Evolutionary conservation across 371 early-diverging fungal genomes (phyloP).

Genomic region (Mortierella sp.): DNA sequence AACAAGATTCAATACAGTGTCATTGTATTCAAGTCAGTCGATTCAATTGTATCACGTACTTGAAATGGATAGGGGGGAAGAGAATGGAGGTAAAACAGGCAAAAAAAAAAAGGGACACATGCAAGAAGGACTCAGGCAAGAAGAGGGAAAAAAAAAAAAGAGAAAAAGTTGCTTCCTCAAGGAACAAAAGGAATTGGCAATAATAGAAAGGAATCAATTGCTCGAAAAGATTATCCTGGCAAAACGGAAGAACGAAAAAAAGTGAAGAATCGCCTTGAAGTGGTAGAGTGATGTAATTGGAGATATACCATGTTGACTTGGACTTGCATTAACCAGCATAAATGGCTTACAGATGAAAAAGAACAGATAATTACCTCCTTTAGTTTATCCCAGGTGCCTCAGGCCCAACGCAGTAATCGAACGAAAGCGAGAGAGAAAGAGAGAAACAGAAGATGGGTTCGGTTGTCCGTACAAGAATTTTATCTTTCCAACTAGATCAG

Average conservation of each 20-base stretch:
- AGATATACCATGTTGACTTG: no score
- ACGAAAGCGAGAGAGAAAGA: not conserved
- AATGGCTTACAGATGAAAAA: not conserved
- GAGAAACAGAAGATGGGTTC: not conserved
- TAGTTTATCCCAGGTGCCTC: conserved; percentile 1
- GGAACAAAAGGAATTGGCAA: conserved; percentile 8
- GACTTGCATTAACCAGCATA: not conserved
- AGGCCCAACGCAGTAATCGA: not conserved
- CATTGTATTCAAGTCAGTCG: not conserved
- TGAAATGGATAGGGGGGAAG: not conserved
- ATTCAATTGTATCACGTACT: not conserved
- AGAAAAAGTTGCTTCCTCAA: conserved; percentile 11
- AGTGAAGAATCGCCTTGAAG: not conserved
- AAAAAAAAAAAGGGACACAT: not conserved
- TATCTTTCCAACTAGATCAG: not conserved
- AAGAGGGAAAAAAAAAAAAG: no score
- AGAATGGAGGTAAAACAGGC: conserved; percentile 3
- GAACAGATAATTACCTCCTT: not conserved
- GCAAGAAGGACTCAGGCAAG: not conserved
- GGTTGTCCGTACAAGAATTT: not conserved
- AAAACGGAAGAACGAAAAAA: conserved; percentile 1
- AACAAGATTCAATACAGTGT: not conserved
- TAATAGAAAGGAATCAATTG: not conserved
- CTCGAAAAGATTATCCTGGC: not conserved
- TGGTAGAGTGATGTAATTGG: not conserved